Evolutionary conservation across 2,329 filamentous ascomycete species (phyloP).

Genomic region (Aureobasidium namibiae): DNA sequence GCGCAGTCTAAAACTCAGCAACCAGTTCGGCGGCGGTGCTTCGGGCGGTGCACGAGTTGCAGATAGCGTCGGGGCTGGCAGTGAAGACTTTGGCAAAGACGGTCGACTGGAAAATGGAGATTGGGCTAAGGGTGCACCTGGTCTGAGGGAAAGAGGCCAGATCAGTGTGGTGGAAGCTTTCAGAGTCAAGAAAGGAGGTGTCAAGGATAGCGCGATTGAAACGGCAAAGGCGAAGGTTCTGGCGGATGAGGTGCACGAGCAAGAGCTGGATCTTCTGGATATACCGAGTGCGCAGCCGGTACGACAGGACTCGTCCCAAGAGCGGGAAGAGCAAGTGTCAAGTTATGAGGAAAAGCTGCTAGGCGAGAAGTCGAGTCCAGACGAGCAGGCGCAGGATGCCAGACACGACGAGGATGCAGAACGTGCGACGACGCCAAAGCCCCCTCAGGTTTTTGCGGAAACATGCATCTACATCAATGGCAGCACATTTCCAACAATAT

Average conservation of each 20-base stretch:
- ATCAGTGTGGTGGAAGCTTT: conserved; percentile 31
- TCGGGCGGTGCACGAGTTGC: conserved; percentile 50
- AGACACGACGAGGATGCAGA: not conserved
- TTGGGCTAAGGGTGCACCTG: conserved; percentile 40
- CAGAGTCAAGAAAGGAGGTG: conserved; percentile 12
- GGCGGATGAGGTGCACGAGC: conserved; percentile 15
- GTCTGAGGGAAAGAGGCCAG: conserved; percentile 40
- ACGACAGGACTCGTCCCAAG: not conserved
- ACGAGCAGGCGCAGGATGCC: not conserved
- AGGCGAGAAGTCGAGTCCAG: not conserved
- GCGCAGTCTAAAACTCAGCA: conserved; percentile 58
- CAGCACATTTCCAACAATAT: conserved; percentile 70
- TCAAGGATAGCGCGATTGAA: not conserved
- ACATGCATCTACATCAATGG: conserved; percentile 81
- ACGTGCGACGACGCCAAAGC: not conserved
- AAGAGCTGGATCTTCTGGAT: not conserved
- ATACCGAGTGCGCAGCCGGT: conserved; percentile 2
- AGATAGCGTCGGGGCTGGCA: conserved; percentile 59
- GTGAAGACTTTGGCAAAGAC: conserved; percentile 45
- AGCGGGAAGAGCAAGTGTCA: not conserved
- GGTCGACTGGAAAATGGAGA: conserved; percentile 45
- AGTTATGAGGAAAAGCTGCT: not conserved
- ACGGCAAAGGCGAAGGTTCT: conserved; percentile 17
- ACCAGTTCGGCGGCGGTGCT: conserved; percentile 55
- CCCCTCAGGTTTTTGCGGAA: conserved; percentile 47